phyloP scores from a whole-genome alignment of 129 eudicot genomes.

The Chrysanthemum lavandulifolium region DNA sequence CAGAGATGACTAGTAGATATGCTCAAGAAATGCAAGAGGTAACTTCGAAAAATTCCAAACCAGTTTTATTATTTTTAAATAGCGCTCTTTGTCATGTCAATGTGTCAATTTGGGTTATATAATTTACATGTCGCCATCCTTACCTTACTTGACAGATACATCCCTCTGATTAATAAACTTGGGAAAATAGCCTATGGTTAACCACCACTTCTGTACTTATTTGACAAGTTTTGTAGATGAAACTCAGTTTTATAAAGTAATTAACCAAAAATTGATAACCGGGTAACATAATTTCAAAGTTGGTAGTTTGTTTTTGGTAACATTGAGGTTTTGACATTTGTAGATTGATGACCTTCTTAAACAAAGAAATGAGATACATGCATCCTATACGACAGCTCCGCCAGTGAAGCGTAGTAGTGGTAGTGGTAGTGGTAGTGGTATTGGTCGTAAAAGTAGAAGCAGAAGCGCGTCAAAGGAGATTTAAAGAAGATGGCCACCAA shows the following conservation, averaged over 20 bases:
- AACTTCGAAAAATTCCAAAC: constrained; percentile 21
- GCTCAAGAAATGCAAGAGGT: constrained; percentile 97
- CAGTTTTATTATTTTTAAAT: not conserved
- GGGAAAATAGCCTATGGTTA: too few relatives aligned
- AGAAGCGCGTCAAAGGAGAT: constrained; percentile 55
- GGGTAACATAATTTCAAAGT: too few relatives aligned
- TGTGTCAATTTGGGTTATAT: too few relatives aligned
- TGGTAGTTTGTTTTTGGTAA: too few relatives aligned
- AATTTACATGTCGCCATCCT: too few relatives aligned
- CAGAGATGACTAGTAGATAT: constrained; percentile 95
- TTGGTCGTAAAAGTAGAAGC: constrained; percentile 56
- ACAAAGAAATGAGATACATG: constrained; percentile 80
- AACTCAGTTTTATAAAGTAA: too few relatives aligned
- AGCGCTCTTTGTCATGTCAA: too few relatives aligned
- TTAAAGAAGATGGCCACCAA: constrained; percentile 55
- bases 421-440: constrained; percentile 50
- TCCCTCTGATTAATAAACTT: too few relatives aligned
- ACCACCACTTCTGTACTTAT: too few relatives aligned
- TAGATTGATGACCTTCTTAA: constrained; percentile 93
- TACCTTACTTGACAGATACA: too few relatives aligned
- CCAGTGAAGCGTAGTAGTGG: constrained; percentile 53
- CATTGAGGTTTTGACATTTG: not conserved
- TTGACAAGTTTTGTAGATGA: too few relatives aligned
- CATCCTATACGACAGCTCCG: constrained; percentile 64
- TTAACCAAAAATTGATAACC: too few relatives aligned